Conservation (phyloP, 2,329 filamentous ascomycete genomes). For the Penicillium sp. region DNA sequence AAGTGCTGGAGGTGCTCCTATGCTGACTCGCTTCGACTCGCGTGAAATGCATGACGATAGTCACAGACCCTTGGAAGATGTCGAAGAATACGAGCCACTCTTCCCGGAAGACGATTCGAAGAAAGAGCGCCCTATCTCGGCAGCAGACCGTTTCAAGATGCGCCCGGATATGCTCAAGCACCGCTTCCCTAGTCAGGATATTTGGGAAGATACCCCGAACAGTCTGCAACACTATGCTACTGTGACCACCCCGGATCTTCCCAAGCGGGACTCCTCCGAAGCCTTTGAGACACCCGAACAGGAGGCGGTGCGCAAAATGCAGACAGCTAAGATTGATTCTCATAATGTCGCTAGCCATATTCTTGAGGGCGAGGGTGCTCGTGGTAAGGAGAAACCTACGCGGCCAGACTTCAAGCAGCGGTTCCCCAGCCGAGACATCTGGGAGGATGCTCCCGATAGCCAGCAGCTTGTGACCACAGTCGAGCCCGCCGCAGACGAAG, state of each 20-base stretch:
- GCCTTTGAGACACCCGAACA: conserved; percentile 47
- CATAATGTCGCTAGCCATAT: conserved; percentile 35
- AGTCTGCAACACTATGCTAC: conserved; percentile 73
- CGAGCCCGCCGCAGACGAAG: conserved; percentile 50
- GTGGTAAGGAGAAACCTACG: conserved; percentile 25
- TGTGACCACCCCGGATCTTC: conserved; percentile 73
- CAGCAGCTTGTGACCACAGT: conserved; percentile 69
- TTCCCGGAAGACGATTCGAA: conserved; percentile 75
- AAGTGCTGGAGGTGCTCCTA: conserved; percentile 57
- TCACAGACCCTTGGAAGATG: conserved; percentile 72
- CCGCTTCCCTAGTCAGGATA: conserved; percentile 88
- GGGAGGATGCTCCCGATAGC: conserved; percentile 90
- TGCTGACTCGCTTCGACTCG: conserved; percentile 52
- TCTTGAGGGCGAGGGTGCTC: conserved; percentile 25
- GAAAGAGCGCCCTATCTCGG: conserved; percentile 49
- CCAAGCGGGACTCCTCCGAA: conserved; percentile 42
- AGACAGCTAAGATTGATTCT: conserved; percentile 38
- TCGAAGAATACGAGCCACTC: conserved; percentile 90
- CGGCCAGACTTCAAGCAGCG: conserved; percentile 59
- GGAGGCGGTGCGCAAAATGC: conserved; percentile 43
- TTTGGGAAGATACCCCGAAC: conserved; percentile 94
- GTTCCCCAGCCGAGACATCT: conserved; percentile 88
- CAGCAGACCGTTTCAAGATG: conserved; percentile 54
- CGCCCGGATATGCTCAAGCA: conserved; percentile 53
- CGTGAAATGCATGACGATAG: conserved; percentile 50